Conservation (phyloP, 371 early-diverging fungal species). For the Actinomortierella wolfii region DNA sequence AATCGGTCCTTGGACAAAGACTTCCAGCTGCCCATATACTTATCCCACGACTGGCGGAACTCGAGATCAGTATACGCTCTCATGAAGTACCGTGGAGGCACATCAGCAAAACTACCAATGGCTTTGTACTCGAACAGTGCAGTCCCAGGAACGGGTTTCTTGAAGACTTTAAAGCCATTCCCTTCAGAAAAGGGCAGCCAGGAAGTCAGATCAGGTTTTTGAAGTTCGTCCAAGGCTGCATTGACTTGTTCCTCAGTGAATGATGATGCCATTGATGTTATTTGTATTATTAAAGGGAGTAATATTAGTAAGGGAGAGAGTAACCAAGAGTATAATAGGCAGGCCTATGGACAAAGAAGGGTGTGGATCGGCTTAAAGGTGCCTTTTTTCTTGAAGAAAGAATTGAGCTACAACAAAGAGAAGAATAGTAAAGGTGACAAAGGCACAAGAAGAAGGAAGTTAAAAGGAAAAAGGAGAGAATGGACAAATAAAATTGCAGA, state of each 20-base stretch:
- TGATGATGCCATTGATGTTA: no score
- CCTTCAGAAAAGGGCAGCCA: constrained; percentile 37
- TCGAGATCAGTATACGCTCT: constrained; percentile 46
- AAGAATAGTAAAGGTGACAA: no score
- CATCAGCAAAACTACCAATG: constrained; percentile 28
- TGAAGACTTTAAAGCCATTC: constrained; percentile 27
- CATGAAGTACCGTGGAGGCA: constrained; percentile 25
- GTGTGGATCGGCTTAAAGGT: no score
- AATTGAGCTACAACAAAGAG: no score
- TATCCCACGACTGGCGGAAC: constrained; percentile 55
- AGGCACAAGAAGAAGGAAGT: neutral
- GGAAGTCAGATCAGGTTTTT: constrained; percentile 11
- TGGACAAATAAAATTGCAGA: neutral
- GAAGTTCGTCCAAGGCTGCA: constrained; percentile 25
- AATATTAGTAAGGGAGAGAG: neutral
- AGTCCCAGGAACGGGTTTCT: constrained; percentile 20
- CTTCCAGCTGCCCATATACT: constrained; percentile 49
- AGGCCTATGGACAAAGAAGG: no score
- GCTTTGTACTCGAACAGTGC: constrained; percentile 41
- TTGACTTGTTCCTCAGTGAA: constrained; percentile 23
- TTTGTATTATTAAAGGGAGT: no score
- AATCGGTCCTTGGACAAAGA: constrained; percentile 19
- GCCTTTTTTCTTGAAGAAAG: no score
- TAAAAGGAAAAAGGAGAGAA: neutral
- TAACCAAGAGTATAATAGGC: no score